Percentiles rank a stretch among this genome's conserved stretches.
phyloP scores from a whole-genome alignment of 768 basidiomycete genomes.

The Trametes gibbosa region DNA sequence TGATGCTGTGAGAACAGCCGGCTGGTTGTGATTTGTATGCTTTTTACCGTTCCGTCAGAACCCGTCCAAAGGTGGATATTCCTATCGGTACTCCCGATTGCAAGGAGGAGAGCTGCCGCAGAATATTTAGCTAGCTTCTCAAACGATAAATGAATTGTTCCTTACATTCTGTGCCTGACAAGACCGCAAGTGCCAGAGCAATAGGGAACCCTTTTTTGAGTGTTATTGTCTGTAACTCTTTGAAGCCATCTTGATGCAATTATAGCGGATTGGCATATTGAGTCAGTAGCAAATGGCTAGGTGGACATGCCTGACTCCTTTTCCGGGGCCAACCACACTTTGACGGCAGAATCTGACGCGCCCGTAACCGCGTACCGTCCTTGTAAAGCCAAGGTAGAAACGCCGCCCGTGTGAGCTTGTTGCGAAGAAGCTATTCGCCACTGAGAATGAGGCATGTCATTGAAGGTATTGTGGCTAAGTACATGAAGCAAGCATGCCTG shows the following conservation, averaged over 20 bases:
- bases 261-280: neutral
- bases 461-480: conserved; percentile 1
- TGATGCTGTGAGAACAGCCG: neutral
- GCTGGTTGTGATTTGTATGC: no score
- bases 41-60: conserved; percentile 50
- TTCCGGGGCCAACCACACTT: conserved; percentile 58
- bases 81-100: conserved; percentile 78
- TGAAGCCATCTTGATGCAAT: conserved; percentile 5
- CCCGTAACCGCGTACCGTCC: conserved; percentile 63
- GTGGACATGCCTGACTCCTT: conserved; percentile 5
- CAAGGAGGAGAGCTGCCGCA: conserved; percentile 62
- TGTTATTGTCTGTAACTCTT: conserved; percentile 55
- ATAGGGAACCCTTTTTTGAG: conserved; percentile 74
- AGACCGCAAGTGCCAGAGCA: conserved; percentile 54
- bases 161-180: conserved; percentile 71
- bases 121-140: neutral
- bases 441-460: conserved; percentile 40
- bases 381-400: conserved; percentile 63
- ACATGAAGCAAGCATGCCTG: conserved; percentile 38
- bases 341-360: conserved; percentile 77
- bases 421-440: conserved; percentile 47
- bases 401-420: conserved; percentile 64
- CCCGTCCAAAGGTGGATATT: conserved; percentile 77
- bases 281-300: no score
- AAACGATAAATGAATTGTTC: neutral